Evolutionary conservation across 176 grass and related monocot species (phyloP).

Genomic region (Sorghum bicolor): DNA sequence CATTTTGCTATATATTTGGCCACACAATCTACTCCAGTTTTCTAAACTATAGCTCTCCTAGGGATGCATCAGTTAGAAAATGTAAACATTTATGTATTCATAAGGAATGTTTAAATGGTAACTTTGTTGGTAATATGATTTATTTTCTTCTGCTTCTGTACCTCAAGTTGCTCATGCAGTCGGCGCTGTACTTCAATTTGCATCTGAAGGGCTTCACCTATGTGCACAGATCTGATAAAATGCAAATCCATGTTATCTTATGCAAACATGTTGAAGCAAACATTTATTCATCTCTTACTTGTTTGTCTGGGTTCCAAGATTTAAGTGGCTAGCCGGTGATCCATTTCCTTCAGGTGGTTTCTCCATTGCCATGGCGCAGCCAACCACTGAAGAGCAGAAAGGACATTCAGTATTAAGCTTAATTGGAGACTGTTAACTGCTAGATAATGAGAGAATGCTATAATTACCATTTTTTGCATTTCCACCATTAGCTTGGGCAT

Average conservation of each 20-base stretch:
- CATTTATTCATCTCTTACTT: conserved; percentile 61
- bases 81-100: not conserved
- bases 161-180: conserved; percentile 95
- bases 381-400: conserved; percentile 44
- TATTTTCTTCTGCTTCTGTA: conserved; percentile 29
- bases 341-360: conserved; percentile 64
- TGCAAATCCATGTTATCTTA: conserved; percentile 28
- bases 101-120: conserved; percentile 1
- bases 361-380: conserved; percentile 50
- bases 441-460: not conserved
- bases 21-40: conserved; percentile 10
- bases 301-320: conserved; percentile 56
- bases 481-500: conserved; percentile 54
- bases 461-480: conserved; percentile 67
- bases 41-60: not conserved
- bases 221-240: conserved; percentile 77
- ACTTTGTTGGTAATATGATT: conserved; percentile 3
- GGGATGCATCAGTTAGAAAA: not conserved
- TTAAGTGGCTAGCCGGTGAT: conserved; percentile 45
- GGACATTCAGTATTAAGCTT: conserved; percentile 23
- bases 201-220: conserved; percentile 96
- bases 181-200: conserved; percentile 96
- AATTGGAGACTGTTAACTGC: conserved; percentile 4
- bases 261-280: conserved; percentile 26
- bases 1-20: conserved; percentile 17